Evolutionary conservation across 768 basidiomycete genomes (phyloP).

Genomic region (Amanita jacksonii): DNA sequence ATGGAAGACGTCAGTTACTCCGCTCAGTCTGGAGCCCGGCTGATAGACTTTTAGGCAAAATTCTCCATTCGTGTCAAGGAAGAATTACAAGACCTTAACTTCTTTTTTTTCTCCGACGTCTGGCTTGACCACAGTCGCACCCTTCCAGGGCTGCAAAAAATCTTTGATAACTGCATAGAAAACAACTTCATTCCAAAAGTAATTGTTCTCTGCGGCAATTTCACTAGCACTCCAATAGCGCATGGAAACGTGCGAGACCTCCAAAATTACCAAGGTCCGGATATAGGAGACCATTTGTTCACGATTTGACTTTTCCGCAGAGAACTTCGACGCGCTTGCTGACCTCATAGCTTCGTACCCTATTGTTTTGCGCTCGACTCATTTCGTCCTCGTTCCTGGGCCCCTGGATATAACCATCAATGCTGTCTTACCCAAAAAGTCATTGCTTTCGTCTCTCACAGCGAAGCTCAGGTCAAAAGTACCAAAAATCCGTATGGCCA

Average conservation of each 20-base stretch:
- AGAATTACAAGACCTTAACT: slow-evolving; percentile 68
- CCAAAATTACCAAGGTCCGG: slow-evolving; percentile 74
- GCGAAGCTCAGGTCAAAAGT: slow-evolving; percentile 60
- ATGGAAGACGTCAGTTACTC: slow-evolving; percentile 70
- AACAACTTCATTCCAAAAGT: slow-evolving; percentile 81
- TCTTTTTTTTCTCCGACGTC: slow-evolving; percentile 93
- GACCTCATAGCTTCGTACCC: slow-evolving; percentile 81
- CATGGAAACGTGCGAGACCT: slow-evolving; percentile 74
- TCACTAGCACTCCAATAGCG: slow-evolving; percentile 72
- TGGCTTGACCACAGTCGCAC: slow-evolving; percentile 90
- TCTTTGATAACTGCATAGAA: slow-evolving; percentile 88
- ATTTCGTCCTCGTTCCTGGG: slow-evolving; percentile 93
- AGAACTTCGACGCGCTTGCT: slow-evolving; percentile 80
- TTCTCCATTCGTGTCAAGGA: slow-evolving; percentile 52
- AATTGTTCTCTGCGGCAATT: slow-evolving; percentile 92
- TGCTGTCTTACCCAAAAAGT: slow-evolving; percentile 69
- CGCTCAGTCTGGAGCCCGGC: background rate
- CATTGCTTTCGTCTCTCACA: slow-evolving; percentile 69
- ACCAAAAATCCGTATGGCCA: slow-evolving; percentile 74
- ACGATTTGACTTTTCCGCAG: slow-evolving; percentile 28
- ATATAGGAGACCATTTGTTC: background rate
- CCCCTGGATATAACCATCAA: slow-evolving; percentile 85
- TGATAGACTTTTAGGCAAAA: slow-evolving; percentile 37
- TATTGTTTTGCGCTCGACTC: slow-evolving; percentile 62
- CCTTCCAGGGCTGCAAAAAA: slow-evolving; percentile 64